These are phyloP conservation scores for Linum lewisii DNA, from an alignment of 345 rosid genomes.

Conservation along the genomic window DNA sequence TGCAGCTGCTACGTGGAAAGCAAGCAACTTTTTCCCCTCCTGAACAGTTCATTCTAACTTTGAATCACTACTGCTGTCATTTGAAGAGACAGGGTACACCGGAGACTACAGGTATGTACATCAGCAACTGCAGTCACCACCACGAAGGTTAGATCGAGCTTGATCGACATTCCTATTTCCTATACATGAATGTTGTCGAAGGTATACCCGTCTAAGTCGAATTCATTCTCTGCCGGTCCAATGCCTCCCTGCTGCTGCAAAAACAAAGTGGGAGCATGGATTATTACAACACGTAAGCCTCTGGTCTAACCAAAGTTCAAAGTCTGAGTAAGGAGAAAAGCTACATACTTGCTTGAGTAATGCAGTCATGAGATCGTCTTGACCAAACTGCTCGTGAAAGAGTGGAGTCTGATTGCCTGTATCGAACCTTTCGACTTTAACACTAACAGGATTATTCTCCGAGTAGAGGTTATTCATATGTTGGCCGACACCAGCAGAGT, in stretches of 20 bases:
- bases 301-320: neutral
- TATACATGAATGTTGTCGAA: slow-evolving; percentile 65
- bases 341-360: slow-evolving; percentile 67
- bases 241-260: slow-evolving; percentile 53
- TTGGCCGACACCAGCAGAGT: slow-evolving; percentile 30
- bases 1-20: slow-evolving; percentile 10
- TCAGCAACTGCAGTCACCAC: slow-evolving; percentile 13
- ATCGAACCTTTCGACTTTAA: slow-evolving; percentile 64
- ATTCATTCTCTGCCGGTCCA: slow-evolving; percentile 49
- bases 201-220: slow-evolving; percentile 70
- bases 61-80: slow-evolving; percentile 12
- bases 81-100: slow-evolving; percentile 14
- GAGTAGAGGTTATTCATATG: slow-evolving; percentile 20
- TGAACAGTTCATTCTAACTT: slow-evolving; percentile 1
- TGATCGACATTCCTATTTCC: slow-evolving; percentile 22
- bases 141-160: neutral
- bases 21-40: slow-evolving; percentile 9
- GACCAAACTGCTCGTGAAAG: slow-evolving; percentile 48
- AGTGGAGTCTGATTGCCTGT: slow-evolving; percentile 25
- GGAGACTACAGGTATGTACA: slow-evolving; percentile 30
- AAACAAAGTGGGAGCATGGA: slow-evolving; percentile 4
- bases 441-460: slow-evolving; percentile 36
- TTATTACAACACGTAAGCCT: too few relatives aligned
- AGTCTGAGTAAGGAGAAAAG: neutral
- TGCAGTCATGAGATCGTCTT: slow-evolving; percentile 87